A percentile compares a stretch with the other conserved stretches of the same genome.
phyloP scores from a whole-genome alignment of 148 eudicot species.

The Simmondsia chinensis region DNA sequence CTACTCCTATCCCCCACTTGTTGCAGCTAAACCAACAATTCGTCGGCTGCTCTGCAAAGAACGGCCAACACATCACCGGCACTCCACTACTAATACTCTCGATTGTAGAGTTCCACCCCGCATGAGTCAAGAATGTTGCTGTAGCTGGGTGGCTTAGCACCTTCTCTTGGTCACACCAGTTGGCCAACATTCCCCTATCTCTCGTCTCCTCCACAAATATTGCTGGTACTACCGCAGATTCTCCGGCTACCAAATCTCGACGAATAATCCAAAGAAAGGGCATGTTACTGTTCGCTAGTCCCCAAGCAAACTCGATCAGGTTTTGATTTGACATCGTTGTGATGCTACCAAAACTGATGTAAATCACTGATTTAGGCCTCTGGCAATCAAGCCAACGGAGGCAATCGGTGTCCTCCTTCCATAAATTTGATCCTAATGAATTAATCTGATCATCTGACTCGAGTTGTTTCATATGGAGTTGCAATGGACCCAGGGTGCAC shows the following conservation, averaged over 20 bases:
- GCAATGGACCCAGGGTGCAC: constrained; percentile 25
- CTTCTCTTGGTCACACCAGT: constrained; percentile 26
- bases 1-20: constrained; percentile 14
- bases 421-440: constrained; percentile 8
- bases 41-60: constrained; percentile 10
- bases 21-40: constrained; percentile 14
- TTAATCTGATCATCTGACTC: not conserved
- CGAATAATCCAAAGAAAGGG: constrained; percentile 29
- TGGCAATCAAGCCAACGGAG: constrained; percentile 25
- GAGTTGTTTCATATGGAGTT: not conserved
- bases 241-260: constrained; percentile 21
- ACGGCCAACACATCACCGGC: constrained; percentile 12
- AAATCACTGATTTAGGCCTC: constrained; percentile 21
- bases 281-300: constrained; percentile 23
- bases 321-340: constrained; percentile 14
- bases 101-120: constrained; percentile 26
- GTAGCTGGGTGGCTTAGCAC: constrained; percentile 10
- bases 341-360: constrained; percentile 28
- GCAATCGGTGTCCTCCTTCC: constrained; percentile 26
- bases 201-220: constrained; percentile 11
- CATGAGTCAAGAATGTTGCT: constrained; percentile 14
- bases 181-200: constrained; percentile 15
- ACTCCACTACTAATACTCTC: constrained; percentile 15
- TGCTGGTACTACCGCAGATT: constrained; percentile 7
- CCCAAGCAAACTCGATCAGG: constrained; percentile 25